phyloP scores from a whole-genome alignment of 257 asterid genomes.

The Cinchona pubescens region DNA sequence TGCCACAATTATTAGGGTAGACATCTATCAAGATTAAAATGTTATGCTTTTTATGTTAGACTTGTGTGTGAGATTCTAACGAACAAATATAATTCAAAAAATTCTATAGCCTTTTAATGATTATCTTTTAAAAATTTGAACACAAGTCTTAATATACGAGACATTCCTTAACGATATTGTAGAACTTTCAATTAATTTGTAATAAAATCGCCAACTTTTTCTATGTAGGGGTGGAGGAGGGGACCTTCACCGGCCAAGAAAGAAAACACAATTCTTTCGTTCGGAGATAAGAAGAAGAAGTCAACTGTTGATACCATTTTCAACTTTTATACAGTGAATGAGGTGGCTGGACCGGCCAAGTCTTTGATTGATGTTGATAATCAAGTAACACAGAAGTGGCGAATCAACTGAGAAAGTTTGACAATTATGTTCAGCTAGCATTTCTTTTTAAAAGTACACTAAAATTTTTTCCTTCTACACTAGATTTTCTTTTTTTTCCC shows the following conservation, averaged over 20 bases:
- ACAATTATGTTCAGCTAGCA: neutral
- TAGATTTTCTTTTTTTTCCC: no score
- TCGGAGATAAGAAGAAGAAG: neutral
- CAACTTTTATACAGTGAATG: neutral
- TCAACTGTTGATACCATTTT: neutral
- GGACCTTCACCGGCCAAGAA: slow-evolving; percentile 2
- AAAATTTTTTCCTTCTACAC: no score
- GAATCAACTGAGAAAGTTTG: neutral
- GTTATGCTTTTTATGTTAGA: neutral
- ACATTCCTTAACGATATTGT: no score
- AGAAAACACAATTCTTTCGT: neutral
- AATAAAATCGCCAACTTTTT: no score
- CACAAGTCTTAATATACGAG: no score
- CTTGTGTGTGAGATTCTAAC: neutral
- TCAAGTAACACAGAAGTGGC: neutral
- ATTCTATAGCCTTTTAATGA: no score
- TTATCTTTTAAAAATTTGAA: no score
- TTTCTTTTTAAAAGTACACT: no score
- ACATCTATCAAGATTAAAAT: neutral
- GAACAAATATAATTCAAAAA: no score
- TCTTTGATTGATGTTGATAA: neutral
- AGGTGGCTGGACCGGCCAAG: neutral
- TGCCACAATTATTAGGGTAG: neutral
- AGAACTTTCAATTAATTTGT: no score
- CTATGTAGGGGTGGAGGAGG: neutral